A percentile compares a stretch with the other conserved stretches of the same genome.
Evolutionary conservation across 352 stramenopile genomes (phyloP).

Genomic region (Globisporangium viniferum): DNA sequence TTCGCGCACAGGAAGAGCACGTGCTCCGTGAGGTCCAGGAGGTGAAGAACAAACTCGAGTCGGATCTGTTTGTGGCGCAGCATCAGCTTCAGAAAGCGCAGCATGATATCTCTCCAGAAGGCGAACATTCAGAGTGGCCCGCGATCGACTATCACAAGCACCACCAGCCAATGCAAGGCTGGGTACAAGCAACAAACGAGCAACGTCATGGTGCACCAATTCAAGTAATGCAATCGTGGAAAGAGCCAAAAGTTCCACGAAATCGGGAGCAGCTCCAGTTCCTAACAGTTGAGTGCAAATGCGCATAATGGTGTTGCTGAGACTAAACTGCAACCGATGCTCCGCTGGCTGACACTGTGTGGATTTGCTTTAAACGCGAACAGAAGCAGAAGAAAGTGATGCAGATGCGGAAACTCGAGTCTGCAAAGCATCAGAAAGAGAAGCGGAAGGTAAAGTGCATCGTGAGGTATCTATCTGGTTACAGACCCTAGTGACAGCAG

Average conservation of each 20-base stretch:
- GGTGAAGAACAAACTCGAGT: constrained; percentile 44
- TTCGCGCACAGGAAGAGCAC: constrained; percentile 48
- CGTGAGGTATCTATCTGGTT: not conserved
- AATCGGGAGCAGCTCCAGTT: constrained; percentile 54
- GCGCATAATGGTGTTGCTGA: not conserved
- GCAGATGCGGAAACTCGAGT: constrained; percentile 41
- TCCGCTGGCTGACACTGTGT: not conserved
- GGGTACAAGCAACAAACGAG: not conserved
- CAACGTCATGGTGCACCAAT: not conserved
- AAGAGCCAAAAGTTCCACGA: constrained; percentile 21
- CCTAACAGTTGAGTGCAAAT: constrained; percentile 31
- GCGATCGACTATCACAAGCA: not conserved
- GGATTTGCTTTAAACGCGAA: not conserved
- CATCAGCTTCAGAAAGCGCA: not conserved
- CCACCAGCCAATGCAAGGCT: not conserved
- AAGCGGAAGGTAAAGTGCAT: constrained; percentile 31
- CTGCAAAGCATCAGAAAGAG: constrained; percentile 49
- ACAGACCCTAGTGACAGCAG: not conserved
- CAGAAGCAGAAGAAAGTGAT: constrained; percentile 54
- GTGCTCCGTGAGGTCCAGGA: constrained; percentile 48
- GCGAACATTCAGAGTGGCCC: not conserved
- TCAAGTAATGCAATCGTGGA: constrained; percentile 1
- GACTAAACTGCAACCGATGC: not conserved
- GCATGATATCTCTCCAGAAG: not conserved
- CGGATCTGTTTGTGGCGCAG: constrained; percentile 4